phyloP scores from a whole-genome alignment of 169 alveolate species.

The Plasmodium fragile region DNA sequence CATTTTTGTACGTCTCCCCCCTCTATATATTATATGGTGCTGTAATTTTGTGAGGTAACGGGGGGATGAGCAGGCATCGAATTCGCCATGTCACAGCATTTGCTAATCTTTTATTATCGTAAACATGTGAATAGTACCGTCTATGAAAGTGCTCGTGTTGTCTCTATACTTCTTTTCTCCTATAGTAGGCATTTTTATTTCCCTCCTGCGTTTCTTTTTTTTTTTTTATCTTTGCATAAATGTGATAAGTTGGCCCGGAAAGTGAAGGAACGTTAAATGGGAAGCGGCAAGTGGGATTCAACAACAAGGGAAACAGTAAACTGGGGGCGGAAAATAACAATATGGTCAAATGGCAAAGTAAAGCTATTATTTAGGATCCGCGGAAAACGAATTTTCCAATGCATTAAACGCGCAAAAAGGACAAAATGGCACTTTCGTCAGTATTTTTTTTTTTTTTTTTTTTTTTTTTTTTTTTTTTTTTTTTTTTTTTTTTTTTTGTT shows the following conservation, averaged over 20 bases:
- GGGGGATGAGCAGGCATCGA: background rate
- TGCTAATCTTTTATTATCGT: conserved; percentile 4
- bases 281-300: background rate
- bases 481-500: conserved; percentile 11
- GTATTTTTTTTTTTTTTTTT: conserved; percentile 32
- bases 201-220: background rate
- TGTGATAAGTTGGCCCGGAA: background rate
- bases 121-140: conserved; percentile 32
- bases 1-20: background rate
- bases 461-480: conserved; percentile 19
- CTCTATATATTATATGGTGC: background rate
- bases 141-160: conserved; percentile 35
- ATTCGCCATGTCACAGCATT: background rate
- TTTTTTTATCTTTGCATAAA: conserved; percentile 12
- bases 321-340: background rate
- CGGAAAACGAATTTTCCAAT: conserved; percentile 9
- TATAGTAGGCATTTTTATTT: conserved; percentile 69
- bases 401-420: conserved; percentile 16
- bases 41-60: background rate
- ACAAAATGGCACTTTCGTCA: conserved; percentile 8
- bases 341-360: background rate
- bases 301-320: background rate
- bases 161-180: conserved; percentile 60
- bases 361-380: background rate
- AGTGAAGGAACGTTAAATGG: background rate